Evolutionary conservation across 2,329 filamentous ascomycete species (phyloP).

Genomic region (Talaromyces sp.): DNA sequence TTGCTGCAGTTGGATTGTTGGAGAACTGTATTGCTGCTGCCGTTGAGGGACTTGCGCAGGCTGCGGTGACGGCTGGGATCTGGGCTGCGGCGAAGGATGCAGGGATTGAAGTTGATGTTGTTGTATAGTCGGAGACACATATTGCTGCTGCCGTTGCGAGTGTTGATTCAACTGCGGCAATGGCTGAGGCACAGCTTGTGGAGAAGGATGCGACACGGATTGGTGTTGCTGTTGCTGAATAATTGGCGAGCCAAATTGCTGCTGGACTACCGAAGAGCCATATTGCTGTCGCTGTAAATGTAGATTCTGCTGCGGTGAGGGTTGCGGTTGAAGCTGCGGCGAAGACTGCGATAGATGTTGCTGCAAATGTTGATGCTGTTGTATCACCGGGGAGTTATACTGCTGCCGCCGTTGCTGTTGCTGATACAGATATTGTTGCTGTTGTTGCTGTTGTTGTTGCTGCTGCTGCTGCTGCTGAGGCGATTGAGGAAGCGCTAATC

Average conservation of each 20-base stretch:
- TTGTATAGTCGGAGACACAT: conserved; percentile 4
- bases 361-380: conserved; percentile 4
- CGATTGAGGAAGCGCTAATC: conserved; percentile 11
- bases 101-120: conserved; percentile 3
- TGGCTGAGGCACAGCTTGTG: conserved; percentile 23
- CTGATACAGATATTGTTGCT: conserved; percentile 21
- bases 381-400: conserved; percentile 1
- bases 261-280: neutral
- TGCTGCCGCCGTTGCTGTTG: conserved; percentile 17
- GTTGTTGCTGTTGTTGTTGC: conserved; percentile 23
- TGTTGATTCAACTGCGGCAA: conserved; percentile 21
- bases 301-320: conserved; percentile 17
- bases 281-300: conserved; percentile 9
- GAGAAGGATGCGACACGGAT: conserved; percentile 13
- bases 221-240: conserved; percentile 18
- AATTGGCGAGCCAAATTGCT: conserved; percentile 26
- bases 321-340: conserved; percentile 16
- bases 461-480: conserved; percentile 25
- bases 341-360: conserved; percentile 8
- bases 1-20: neutral
- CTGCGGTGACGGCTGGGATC: conserved; percentile 20
- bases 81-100: neutral
- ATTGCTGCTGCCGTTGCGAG: conserved; percentile 14
- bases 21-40: conserved; percentile 14
- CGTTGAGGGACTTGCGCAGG: conserved; percentile 5